phyloP scores from a whole-genome alignment of 805 yeast genomes.

The Monosporozyma unispora region DNA sequence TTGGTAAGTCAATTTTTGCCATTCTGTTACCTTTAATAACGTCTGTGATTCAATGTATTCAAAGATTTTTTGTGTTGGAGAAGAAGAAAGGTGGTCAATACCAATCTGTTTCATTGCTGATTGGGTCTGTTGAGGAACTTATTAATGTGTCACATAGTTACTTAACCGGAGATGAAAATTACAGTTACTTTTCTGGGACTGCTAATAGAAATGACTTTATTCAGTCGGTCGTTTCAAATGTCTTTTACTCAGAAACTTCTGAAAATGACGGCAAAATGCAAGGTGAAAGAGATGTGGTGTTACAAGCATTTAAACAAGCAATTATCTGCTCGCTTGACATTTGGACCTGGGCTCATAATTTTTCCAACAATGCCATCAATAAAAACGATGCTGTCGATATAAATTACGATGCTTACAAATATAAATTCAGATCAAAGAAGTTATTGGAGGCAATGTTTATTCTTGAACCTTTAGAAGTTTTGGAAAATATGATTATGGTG shows the following conservation, averaged over 20 bases:
- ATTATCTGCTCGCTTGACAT: conserved; percentile 46
- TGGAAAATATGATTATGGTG: conserved; percentile 51
- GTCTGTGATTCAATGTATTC: conserved; percentile 30
- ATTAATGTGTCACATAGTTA: conserved; percentile 50
- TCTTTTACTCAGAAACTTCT: conserved; percentile 25
- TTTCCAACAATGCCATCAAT: conserved; percentile 4
- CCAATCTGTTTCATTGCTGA: conserved; percentile 37
- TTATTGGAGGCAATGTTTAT: conserved; percentile 55
- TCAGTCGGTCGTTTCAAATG: conserved; percentile 29
- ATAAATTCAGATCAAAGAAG: conserved; percentile 61
- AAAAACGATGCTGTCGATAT: conserved; percentile 6
- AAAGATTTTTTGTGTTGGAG: conserved; percentile 13
- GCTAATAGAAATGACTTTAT: conserved; percentile 24
- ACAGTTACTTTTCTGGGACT: conserved; percentile 14
- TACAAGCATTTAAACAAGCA: conserved; percentile 57
- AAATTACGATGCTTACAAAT: conserved; percentile 42
- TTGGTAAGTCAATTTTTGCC: conserved; percentile 44
- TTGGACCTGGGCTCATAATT: conserved; percentile 51
- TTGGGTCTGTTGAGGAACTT: conserved; percentile 59
- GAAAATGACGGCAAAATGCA: conserved; percentile 35
- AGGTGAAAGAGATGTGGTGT: conserved; percentile 43
- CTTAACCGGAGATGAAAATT: conserved; percentile 32
- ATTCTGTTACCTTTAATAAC: conserved; percentile 48
- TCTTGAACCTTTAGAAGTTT: conserved; percentile 62
- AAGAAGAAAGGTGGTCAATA: conserved; percentile 34